Percentiles rank a stretch among this genome's conserved stretches.
phyloP scores from a whole-genome alignment of 176 grass and related monocot species.

The Lolium perenne region DNA sequence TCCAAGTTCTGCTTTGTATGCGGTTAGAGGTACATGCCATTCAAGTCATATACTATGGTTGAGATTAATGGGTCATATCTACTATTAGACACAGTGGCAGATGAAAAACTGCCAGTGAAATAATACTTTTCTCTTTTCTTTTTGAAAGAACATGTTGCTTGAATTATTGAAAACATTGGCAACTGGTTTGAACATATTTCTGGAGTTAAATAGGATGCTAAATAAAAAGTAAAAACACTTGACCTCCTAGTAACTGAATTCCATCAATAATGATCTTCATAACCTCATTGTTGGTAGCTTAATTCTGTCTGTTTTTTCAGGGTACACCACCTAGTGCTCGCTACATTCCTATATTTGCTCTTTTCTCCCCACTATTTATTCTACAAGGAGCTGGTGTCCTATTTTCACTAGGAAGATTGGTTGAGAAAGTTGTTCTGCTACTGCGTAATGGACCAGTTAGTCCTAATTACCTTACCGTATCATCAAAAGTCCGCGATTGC shows the following conservation, averaged over 20 bases:
- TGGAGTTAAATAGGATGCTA: not conserved
- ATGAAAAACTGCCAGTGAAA: conserved; percentile 20
- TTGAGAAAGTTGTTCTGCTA: conserved; percentile 91
- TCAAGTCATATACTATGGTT: conserved; percentile 27
- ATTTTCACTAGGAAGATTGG: conserved; percentile 82
- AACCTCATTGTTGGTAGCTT: conserved; percentile 11
- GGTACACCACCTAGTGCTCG: conserved; percentile 82
- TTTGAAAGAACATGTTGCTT: conserved; percentile 3
- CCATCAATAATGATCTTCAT: conserved; percentile 1
- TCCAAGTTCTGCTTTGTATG: conserved; percentile 97
- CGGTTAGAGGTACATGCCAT: conserved; percentile 71
- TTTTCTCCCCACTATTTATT: conserved; percentile 91
- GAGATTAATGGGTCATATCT: conserved; percentile 33
- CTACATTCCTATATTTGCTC: conserved; percentile 78
- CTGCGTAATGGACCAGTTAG: conserved; percentile 71
- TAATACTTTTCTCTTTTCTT: not conserved
- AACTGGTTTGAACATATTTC: not conserved
- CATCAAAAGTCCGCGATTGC: conserved; percentile 75
- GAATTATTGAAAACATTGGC: conserved; percentile 10
- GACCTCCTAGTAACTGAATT: not conserved
- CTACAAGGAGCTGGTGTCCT: conserved; percentile 85
- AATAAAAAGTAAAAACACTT: conserved; percentile 2
- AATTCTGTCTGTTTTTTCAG: conserved; percentile 54
- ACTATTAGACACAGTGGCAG: not conserved
- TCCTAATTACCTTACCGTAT: conserved; percentile 68